Conservation (phyloP, 495 filamentous ascomycete species). For the Evernia prunastri region DNA sequence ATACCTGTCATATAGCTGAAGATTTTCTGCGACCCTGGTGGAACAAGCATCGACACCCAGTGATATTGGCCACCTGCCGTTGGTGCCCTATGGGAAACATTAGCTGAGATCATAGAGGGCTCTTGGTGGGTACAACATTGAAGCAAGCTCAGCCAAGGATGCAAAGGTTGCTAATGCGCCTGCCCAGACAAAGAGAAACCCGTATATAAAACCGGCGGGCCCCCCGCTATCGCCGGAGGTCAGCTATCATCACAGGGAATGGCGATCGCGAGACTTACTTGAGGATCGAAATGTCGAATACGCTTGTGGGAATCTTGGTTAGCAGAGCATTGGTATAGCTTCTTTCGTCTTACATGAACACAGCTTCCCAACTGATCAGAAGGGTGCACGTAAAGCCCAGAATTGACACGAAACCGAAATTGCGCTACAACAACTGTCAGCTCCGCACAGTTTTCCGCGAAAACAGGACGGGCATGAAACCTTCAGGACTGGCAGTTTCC, state of each 20-base stretch:
- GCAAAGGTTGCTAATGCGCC: conserved; percentile 33
- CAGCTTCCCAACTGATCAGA: conserved; percentile 13
- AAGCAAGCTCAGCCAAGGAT: conserved; percentile 37
- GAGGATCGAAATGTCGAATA: conserved; percentile 3
- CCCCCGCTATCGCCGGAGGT: conserved; percentile 38
- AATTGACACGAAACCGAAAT: conserved; percentile 18
- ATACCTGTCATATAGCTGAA: conserved; percentile 41
- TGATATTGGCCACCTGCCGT: conserved; percentile 42
- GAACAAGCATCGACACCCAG: conserved; percentile 41
- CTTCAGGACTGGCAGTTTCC: conserved; percentile 10
- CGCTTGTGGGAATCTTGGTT: neutral
- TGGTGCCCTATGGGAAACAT: conserved; percentile 23
- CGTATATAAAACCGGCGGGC: conserved; percentile 47
- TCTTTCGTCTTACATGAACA: conserved; percentile 6
- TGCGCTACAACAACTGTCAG: conserved; percentile 5
- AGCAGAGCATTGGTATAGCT: neutral
- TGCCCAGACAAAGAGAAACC: conserved; percentile 45
- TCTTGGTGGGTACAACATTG: conserved; percentile 28
- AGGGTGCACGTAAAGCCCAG: conserved; percentile 17
- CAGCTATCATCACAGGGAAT: conserved; percentile 19
- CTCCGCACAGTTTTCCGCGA: neutral
- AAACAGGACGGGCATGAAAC: neutral
- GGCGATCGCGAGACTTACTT: neutral
- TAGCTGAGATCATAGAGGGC: neutral
- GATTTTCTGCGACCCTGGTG: conserved; percentile 33